Evolutionary conservation across 495 filamentous ascomycete genomes (phyloP).

Genomic region (Rhizodiscina lignyota): DNA sequence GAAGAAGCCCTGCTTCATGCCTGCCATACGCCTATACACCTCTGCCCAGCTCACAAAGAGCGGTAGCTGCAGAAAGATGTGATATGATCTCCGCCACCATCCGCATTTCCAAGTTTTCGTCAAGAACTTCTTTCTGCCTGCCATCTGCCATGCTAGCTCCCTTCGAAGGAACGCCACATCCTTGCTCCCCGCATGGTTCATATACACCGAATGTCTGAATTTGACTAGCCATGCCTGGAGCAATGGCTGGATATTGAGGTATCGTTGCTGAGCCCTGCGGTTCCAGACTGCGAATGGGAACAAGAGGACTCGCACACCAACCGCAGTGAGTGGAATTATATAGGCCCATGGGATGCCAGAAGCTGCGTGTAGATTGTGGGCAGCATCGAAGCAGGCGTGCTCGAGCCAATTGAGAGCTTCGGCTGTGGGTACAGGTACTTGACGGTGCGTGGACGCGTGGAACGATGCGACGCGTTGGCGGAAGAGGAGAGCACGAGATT

Average conservation of each 20-base stretch:
- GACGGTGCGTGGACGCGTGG: constrained; percentile 14
- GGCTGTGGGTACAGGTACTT: constrained; percentile 28
- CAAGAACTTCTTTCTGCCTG: neutral
- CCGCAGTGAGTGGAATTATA: constrained; percentile 52
- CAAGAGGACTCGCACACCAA: constrained; percentile 42
- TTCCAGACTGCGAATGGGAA: constrained; percentile 42
- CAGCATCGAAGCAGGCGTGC: constrained; percentile 32
- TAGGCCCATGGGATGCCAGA: constrained; percentile 52
- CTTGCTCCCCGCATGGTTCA: neutral
- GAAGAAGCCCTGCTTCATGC: constrained; percentile 20
- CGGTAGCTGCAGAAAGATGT: neutral
- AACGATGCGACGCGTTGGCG: constrained; percentile 16
- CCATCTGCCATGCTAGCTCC: neutral
- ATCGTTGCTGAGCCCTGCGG: constrained; percentile 24
- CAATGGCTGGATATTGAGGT: constrained; percentile 31
- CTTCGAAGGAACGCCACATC: neutral
- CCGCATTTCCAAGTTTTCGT: neutral
- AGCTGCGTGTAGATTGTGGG: constrained; percentile 41
- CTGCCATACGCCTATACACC: neutral
- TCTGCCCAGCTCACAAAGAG: neutral
- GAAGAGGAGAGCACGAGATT: constrained; percentile 10
- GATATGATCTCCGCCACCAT: neutral
- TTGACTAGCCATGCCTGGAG: constrained; percentile 27
- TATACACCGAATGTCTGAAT: neutral
- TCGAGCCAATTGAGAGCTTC: constrained; percentile 30